Conservation (phyloP, 2,329 filamentous ascomycete genomes). For the Hirsutella minnesotensis region DNA sequence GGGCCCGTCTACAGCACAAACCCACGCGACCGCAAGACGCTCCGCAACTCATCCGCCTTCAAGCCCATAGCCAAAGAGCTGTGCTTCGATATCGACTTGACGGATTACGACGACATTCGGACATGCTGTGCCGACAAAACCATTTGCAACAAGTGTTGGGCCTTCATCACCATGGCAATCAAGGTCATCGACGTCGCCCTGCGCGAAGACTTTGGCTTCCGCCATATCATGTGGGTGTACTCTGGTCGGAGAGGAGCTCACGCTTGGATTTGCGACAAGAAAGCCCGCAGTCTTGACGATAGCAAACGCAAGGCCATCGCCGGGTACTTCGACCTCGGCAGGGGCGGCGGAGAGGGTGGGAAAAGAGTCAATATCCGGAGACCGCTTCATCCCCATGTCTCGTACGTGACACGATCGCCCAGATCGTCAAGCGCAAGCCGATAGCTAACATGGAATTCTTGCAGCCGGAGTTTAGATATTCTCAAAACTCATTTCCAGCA, state of each 20-base stretch:
- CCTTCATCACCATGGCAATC: slow-evolving; percentile 96
- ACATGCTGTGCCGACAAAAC: slow-evolving; percentile 91
- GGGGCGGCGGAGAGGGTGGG: slow-evolving; percentile 71
- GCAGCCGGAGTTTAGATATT: slow-evolving; percentile 72
- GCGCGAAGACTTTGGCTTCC: slow-evolving; percentile 90
- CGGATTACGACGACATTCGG: slow-evolving; percentile 93
- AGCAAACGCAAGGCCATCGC: slow-evolving; percentile 74
- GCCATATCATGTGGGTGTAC: slow-evolving; percentile 97
- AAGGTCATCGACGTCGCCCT: slow-evolving; percentile 82
- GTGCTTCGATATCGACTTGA: slow-evolving; percentile 99
- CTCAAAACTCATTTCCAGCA: slow-evolving; percentile 74
- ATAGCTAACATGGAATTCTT: no score
- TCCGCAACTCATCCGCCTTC: slow-evolving; percentile 72
- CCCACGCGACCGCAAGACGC: slow-evolving; percentile 80
- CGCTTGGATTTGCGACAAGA: slow-evolving; percentile 94
- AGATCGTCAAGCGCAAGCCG: no score
- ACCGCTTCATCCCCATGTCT: slow-evolving; percentile 81
- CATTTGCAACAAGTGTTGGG: slow-evolving; percentile 91
- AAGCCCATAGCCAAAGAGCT: slow-evolving; percentile 84
- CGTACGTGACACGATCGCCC: slow-evolving; percentile 31
- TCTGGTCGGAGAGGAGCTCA: slow-evolving; percentile 92
- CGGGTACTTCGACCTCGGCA: slow-evolving; percentile 82
- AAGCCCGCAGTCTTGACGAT: slow-evolving; percentile 75
- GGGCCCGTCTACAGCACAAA: slow-evolving; percentile 94
- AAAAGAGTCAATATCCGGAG: slow-evolving; percentile 78